A percentile compares a stretch with the other conserved stretches of the same genome.
These are phyloP conservation scores for Solanum bulbocastanum DNA, from an alignment of 257 asterid species.

Conservation along the genomic window DNA sequence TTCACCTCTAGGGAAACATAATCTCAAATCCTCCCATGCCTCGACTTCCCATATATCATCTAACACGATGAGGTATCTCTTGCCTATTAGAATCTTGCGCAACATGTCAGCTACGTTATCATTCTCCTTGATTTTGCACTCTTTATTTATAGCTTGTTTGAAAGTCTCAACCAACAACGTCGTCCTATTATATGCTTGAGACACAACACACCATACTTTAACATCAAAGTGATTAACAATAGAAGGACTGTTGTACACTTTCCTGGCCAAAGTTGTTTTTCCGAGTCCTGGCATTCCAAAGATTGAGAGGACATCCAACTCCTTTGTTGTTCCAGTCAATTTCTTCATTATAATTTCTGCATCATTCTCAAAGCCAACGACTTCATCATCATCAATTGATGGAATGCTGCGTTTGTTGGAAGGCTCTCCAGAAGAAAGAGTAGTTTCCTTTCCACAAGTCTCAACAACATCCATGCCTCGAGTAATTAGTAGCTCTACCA, in stretches of 20 bases:
- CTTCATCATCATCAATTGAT: background rate
- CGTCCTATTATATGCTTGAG: too few species aligned
- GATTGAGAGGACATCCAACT: background rate
- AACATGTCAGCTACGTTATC: background rate
- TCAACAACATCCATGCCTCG: background rate
- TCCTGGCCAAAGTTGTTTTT: background rate
- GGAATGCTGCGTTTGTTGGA: background rate
- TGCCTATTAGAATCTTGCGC: background rate
- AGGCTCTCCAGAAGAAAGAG: background rate
- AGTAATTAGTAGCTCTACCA: background rate
- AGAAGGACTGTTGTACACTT: background rate
- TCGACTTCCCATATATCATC: background rate
- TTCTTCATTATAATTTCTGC: background rate
- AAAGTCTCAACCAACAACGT: too few species aligned
- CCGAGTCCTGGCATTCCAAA: background rate
- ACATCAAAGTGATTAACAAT: background rate
- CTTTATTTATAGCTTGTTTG: too few species aligned
- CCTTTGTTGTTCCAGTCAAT: background rate
- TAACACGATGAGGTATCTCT: background rate
- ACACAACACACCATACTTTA: too few species aligned
- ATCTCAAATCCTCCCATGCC: background rate
- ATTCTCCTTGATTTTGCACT: too few species aligned
- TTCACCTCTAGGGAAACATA: background rate
- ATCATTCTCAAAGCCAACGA: background rate
- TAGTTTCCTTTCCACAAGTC: background rate